Base-by-base conservation (phyloP, 306 rosid species). In the Lathyrus oleraceus region DNA sequence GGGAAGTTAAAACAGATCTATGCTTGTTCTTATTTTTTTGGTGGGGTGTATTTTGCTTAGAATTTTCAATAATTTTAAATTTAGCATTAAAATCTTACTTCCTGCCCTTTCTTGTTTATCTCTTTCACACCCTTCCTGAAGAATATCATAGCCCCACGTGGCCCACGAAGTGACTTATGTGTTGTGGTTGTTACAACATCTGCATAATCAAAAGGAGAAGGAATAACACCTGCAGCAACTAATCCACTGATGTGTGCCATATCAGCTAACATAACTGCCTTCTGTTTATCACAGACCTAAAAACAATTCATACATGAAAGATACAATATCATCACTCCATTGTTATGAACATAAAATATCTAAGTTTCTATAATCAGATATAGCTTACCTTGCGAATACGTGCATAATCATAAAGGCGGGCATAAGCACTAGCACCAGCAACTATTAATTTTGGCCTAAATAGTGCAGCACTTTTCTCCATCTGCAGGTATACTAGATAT, bases 391-490 rank as follows among this genome's bases (percentile, higher is more conserved):
- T 89, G 78, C 97, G 96, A 73, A 95, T 81, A n/a, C 88, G 86
- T 51, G 78, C 96, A 75, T 95, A 95, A 67, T 95, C 97, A 81
- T 95, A 95, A 63, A 91, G 82, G 42, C 99, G 96, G 23, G 99
- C 97, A 87, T 95, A 91, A 67, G 99, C 99, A 75, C 99, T 95
- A 54, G 99, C 99, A 73, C 99, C 99, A 38, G 99, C 97, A 67
- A 95, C 97, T 69, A 95, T 87, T 61, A 95, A 78, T 76, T 95
- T 95, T 64, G 99, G 99, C 85, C 99, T 79, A 87, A 91, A 95
- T 47, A 95, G 92, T 44, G 87, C 71, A 68, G 99, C 97, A 86
- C 92, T 91, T 86, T 81, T 87, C 88, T 89, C 99, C 96, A 95
- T 13, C 99, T 95, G 90, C 74, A 78, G 39, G 39, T 35, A 44